Percentiles rank a stretch among this genome's conserved stretches.
Evolutionary conservation across 352 stramenopile genomes (phyloP).

Genomic region (Halophytophthora polymorphica): DNA sequence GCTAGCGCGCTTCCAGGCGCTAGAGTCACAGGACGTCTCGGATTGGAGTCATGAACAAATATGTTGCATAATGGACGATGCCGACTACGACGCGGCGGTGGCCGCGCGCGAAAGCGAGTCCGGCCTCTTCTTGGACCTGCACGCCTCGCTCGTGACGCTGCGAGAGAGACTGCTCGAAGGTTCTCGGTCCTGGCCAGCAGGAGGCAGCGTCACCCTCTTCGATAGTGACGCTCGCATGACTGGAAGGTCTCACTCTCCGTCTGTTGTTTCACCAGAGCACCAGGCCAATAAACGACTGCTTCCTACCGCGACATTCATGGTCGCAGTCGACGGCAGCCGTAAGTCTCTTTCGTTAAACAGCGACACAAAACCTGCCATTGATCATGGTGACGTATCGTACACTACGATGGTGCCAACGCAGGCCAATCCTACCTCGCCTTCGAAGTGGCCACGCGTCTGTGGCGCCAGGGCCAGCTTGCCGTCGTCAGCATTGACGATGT

Average conservation of each 20-base stretch:
- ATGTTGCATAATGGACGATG: constrained; percentile 48
- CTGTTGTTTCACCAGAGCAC: constrained; percentile 28
- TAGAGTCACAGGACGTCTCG: constrained; percentile 27
- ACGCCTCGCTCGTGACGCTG: constrained; percentile 32
- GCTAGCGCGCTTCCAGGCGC: constrained; percentile 18
- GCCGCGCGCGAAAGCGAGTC: constrained; percentile 60
- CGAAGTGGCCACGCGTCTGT: constrained; percentile 36
- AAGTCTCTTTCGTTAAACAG: too few relatives aligned
- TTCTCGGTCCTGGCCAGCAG: neutral
- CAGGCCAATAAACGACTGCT: constrained; percentile 30
- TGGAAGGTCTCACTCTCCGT: neutral
- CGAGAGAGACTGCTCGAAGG: constrained; percentile 30
- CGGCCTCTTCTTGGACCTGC: constrained; percentile 61
- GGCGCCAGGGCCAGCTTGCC: constrained; percentile 42
- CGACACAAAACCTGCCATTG: too few relatives aligned
- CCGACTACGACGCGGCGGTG: constrained; percentile 45
- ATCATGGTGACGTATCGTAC: too few relatives aligned
- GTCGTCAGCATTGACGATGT: constrained; percentile 55
- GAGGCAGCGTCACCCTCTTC: neutral
- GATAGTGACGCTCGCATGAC: neutral
- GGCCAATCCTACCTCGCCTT: constrained; percentile 67
- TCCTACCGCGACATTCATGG: constrained; percentile 42
- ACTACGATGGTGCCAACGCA: constrained; percentile 5
- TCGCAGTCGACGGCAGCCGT: constrained; percentile 72
- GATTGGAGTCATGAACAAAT: constrained; percentile 41